These are phyloP conservation scores for Polysphondylium violaceum DNA, from an alignment of 78 protist species.

Conservation along the genomic window DNA sequence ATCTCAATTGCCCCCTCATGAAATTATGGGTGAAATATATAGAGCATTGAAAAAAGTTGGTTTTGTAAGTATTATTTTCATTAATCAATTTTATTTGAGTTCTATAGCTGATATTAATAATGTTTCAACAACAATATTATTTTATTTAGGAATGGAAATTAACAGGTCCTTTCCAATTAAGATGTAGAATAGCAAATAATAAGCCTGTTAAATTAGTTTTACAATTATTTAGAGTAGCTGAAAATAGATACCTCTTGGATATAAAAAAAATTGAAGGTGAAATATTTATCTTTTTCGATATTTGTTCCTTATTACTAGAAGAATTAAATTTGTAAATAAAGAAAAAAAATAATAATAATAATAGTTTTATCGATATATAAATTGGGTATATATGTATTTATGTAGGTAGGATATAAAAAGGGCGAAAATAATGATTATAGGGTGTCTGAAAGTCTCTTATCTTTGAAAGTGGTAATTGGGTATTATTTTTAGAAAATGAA, in stretches of 20 bases:
- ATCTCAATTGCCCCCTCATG: conserved; percentile 73
- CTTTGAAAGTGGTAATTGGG: too few relatives aligned
- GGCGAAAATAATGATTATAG: too few relatives aligned
- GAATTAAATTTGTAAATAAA: conserved; percentile 67
- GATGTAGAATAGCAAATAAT: conserved; percentile 63
- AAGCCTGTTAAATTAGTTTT: conserved; percentile 68
- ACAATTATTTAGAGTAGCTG: conserved; percentile 76
- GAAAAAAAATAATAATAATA: neutral
- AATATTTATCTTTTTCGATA: conserved; percentile 77
- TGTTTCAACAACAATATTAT: neutral
- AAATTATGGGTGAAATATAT: conserved; percentile 79
- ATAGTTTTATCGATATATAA: neutral
- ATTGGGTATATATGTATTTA: neutral
- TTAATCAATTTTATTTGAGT: neutral
- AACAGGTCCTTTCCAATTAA: conserved; percentile 82
- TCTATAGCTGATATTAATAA: neutral
- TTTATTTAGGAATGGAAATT: conserved; percentile 75
- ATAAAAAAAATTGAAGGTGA: conserved; percentile 82
- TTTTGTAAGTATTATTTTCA: conserved; percentile 56
- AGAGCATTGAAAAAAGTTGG: conserved; percentile 70
- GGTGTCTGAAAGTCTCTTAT: too few relatives aligned
- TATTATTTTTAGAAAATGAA: too few relatives aligned
- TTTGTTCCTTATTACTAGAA: conserved; percentile 45
- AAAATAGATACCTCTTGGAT: conserved; percentile 79
- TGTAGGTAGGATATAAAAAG: too few relatives aligned